Base-by-base conservation (phyloP, 257 asterid species). In the Solanum ossicruentum region DNA sequence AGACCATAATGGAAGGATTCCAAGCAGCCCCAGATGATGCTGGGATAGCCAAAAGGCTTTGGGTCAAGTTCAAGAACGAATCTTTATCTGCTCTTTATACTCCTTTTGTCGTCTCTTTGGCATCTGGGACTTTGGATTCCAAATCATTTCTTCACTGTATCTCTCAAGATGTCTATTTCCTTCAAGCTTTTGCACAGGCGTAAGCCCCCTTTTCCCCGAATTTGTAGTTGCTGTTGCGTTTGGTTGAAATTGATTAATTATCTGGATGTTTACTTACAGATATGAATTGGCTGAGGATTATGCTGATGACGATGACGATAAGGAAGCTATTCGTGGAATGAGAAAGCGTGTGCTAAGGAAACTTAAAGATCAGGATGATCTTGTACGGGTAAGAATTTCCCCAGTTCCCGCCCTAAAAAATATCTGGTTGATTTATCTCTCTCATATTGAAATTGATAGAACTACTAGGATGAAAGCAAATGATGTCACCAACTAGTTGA, bases 281-380 rank as follows among this genome's bases (percentile, higher is more conserved):
- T 93, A 93, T 84, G 93, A 89, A 81, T 81, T 89, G 23, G 94
- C 94, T 1, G 96, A 90, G 86, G 94, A 89, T 61, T 93, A 89
- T 87, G 94, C 93, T 21, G 96, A 90, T 82, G 96, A 93, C 66
- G 94, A 93, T n/a, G 94, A 93, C 55, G 94, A 91, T 80, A 93
- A 90, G 84, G 93, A 85, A 71, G 92, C 93, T 75, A 93, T 93
- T 57, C 43, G 70, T 81, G 87, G 85, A 84, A 80, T 93, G 88
- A 88, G 93, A 86, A 91, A 90, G 85, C 93, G 93, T n/a, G 96
- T 91, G 72, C 55, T 91, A 88, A 90, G 87, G 90, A 86, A 89
- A 78, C 82, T 91, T 45, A 88, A 86, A 80, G 88, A 88, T 86
- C 94, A 87, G 57, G 91, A 93, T 78, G 47, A 81, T 9, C 91